These are phyloP conservation scores for Agarophyton chilense DNA, from an alignment of 23 red algal genomes.

Conservation along the genomic window DNA sequence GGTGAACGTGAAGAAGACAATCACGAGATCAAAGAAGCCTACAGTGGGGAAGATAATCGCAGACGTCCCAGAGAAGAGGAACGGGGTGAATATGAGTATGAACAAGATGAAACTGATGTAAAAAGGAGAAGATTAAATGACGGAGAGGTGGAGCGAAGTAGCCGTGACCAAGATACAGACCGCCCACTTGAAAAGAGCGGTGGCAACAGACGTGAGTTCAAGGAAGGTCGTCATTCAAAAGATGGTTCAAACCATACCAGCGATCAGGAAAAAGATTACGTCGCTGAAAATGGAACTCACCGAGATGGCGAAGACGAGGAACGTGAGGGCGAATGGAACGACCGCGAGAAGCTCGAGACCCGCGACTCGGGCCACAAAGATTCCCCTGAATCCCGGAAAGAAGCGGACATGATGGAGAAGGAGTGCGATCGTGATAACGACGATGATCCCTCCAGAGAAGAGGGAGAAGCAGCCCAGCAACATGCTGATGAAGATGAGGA, in stretches of 20 bases:
- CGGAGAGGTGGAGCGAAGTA: constrained; percentile 26
- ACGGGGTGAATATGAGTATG: constrained; percentile 3
- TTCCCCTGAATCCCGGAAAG: neutral
- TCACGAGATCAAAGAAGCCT: constrained; percentile 8
- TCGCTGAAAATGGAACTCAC: neutral
- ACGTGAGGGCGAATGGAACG: constrained; percentile 1
- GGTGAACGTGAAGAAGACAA: constrained; percentile 5
- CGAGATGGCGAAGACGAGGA: constrained; percentile 10
- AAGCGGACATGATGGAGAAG: neutral
- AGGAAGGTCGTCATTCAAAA: constrained; percentile 14
- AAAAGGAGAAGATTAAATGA: constrained; percentile 7
- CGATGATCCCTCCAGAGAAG: constrained; percentile 1
- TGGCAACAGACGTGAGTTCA: constrained; percentile 27
- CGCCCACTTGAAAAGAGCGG: constrained; percentile 3
- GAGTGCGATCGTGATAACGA: constrained; percentile 8
- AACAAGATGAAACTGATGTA: neutral
- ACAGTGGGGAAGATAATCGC: constrained; percentile 38
- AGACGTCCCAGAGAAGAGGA: constrained; percentile 21
- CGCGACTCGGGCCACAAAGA: neutral
- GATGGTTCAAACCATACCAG: neutral
- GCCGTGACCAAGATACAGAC: neutral
- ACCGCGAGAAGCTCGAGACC: neutral
- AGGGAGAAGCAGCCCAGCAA: neutral
- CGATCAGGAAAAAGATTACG: constrained; percentile 5
- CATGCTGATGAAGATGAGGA: constrained; percentile 13